Evolutionary conservation across 208 protist species (phyloP), one percentile per base, ranked within the genome.

Genomic region (Trypanosomatidae sp.): DNA sequence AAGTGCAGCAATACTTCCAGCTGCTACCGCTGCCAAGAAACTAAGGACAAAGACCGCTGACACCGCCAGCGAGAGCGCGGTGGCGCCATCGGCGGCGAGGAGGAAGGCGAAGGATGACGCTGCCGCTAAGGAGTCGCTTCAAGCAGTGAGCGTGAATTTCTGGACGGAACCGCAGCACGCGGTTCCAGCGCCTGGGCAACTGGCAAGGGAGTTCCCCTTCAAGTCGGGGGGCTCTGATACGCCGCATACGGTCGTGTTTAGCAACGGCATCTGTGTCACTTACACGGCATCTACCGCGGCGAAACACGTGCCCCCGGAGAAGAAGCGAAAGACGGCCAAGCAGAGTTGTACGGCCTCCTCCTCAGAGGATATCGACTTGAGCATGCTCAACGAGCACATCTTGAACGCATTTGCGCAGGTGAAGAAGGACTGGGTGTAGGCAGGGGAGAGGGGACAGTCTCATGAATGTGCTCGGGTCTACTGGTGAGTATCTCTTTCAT

Each of bases 301-400:
- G 17, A 94, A 92, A 71, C 65, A 79, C 41, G 78, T 78, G 3
- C 1, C 71, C 33, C 71, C 65, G 73, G 74, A 85, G 75, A 80
- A 79, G 67, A 86, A 72, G 76, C 69, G 72, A 19, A 76, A 69
- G 36, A 36, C 59, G 19, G 28, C 66, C 46, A 73, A 77, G 46
- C 67, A 66, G 66, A 33, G 66, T 47, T 36, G 73, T 36, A 53
- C 59, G 41, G 56, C 74, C 4, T 53, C 55, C 69, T 73, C 62
- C 28, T 75, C 77, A 5, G 76, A 80, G 53, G 92, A 96, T 65
- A 66, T 70, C n/a, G 92, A 94, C 58, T 90, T 96, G 73, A 74
- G 83, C 47, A 87, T 80, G 47, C 77, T 96, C 33, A 80, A 95
- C 36, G 87, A 93, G 77, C 88, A 96, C 70, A 94, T 96, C 74